Conservation (phyloP, 352 stramenopile genomes). For the Pelagophyceae sp. region DNA sequence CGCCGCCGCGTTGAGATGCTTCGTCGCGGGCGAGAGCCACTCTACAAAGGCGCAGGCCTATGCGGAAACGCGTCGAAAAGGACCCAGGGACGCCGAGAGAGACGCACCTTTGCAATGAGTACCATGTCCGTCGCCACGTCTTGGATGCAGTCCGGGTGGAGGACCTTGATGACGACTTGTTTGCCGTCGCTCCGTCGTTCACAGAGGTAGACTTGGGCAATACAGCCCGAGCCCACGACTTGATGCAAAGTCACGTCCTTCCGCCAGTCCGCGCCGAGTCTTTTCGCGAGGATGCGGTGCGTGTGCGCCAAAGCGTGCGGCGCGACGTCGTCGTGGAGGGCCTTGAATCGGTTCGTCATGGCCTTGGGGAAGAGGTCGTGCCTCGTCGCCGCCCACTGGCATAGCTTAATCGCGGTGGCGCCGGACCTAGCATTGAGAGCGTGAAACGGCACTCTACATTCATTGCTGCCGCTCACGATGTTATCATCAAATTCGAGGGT, state of each 20-base stretch:
- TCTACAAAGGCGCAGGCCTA: slow-evolving; percentile 38
- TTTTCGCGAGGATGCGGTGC: slow-evolving; percentile 56
- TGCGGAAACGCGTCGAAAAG: too few relatives aligned
- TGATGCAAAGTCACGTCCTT: too few relatives aligned
- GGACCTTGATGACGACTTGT: slow-evolving; percentile 80
- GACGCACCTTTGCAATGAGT: too few relatives aligned
- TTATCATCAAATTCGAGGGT: too few relatives aligned
- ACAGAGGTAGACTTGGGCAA: slow-evolving; percentile 90
- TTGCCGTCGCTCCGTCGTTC: too few relatives aligned
- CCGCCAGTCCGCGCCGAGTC: slow-evolving; percentile 71
- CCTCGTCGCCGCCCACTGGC: slow-evolving; percentile 36
- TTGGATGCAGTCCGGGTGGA: slow-evolving; percentile 75
- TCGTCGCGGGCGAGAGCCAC: slow-evolving; percentile 48
- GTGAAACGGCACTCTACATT: too few relatives aligned
- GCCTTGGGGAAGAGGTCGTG: slow-evolving; percentile 80
- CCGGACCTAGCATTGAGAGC: too few relatives aligned
- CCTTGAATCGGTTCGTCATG: slow-evolving; percentile 76
- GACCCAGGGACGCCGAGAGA: too few relatives aligned
- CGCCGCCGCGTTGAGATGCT: slow-evolving; percentile 53
- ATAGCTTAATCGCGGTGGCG: slow-evolving; percentile 50
- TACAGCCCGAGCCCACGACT: slow-evolving; percentile 81
- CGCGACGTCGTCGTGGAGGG: slow-evolving; percentile 72
- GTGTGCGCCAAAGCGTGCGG: slow-evolving; percentile 77
- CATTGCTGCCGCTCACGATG: too few relatives aligned
- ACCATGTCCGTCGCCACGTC: slow-evolving; percentile 75